A percentile compares a stretch with the other conserved stretches of the same genome.
These are phyloP conservation scores for Debaryomyces hansenii DNA, from an alignment of 805 yeast genomes.

Conservation along the genomic window DNA sequence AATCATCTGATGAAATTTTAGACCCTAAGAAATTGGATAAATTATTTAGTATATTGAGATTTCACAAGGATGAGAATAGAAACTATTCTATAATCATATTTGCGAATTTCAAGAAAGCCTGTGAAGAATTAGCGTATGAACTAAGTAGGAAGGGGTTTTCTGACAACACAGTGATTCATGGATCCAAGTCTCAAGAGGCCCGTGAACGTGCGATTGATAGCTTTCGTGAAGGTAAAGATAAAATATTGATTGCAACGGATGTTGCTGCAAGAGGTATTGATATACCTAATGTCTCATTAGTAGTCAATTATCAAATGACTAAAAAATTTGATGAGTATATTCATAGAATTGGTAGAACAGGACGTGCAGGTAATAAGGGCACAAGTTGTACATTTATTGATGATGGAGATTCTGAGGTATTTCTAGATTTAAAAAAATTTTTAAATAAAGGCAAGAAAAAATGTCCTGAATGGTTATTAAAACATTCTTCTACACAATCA, in stretches of 20 bases:
- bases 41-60: constrained; percentile 36
- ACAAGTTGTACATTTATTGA: constrained; percentile 71
- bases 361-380: constrained; percentile 88
- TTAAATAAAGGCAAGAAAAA: constrained; percentile 33
- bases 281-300: constrained; percentile 81
- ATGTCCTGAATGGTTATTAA: constrained; percentile 18
- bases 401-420: constrained; percentile 52
- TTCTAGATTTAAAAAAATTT: constrained; percentile 52
- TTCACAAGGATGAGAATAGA: constrained; percentile 40
- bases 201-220: constrained; percentile 75
- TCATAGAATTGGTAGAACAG: constrained; percentile 95
- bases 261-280: constrained; percentile 97
- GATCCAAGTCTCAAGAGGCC: constrained; percentile 80
- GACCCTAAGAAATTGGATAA: constrained; percentile 41
- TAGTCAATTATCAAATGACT: constrained; percentile 84
- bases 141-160: constrained; percentile 40
- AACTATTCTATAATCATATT: constrained; percentile 62
- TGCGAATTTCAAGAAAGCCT: constrained; percentile 72
- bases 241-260: constrained; percentile 84
- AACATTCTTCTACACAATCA: constrained; percentile 12
- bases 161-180: constrained; percentile 71
- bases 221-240: constrained; percentile 55
- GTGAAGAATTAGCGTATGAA: constrained; percentile 62
- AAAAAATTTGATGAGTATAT: constrained; percentile 77
- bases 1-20: constrained; percentile 22